Evolutionary conservation across 1,284 basidiomycete species (phyloP).

Genomic region (Ceratobasidium sp.): DNA sequence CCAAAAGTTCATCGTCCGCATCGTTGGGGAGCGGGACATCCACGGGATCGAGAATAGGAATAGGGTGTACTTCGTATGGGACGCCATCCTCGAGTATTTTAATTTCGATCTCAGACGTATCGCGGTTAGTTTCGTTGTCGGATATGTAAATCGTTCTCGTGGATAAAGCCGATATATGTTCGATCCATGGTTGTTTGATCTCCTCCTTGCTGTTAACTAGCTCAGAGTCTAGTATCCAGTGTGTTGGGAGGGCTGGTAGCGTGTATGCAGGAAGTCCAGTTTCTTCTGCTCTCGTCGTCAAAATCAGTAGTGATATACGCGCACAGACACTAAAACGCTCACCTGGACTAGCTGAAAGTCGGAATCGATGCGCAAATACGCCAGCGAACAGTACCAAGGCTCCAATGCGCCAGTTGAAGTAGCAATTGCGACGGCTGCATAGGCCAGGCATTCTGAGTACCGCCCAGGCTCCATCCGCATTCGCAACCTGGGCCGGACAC

Average conservation of each 20-base stretch:
- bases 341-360: not conserved
- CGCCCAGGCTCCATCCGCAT: constrained; percentile 1
- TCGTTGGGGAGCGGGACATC: not conserved
- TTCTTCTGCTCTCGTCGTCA: not conserved
- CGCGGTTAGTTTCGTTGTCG: not conserved
- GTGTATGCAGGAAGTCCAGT: not conserved
- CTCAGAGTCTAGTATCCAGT: not conserved
- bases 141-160: not conserved
- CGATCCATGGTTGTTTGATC: not conserved
- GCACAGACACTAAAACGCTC: not conserved
- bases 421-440: not conserved
- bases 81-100: not conserved
- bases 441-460: not conserved
- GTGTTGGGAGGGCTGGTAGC: not conserved
- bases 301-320: not conserved
- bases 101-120: not conserved
- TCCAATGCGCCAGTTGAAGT: not conserved
- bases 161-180: not conserved
- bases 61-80: not conserved
- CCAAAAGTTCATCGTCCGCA: not conserved
- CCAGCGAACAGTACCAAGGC: not conserved
- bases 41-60: not conserved
- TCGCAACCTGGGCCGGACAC: not conserved
- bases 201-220: not conserved
- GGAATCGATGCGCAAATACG: not conserved